A percentile compares a stretch with the other conserved stretches of the same genome.
Evolutionary conservation across 805 yeast species (phyloP).

Genomic region (Yarrowia alimentaria): DNA sequence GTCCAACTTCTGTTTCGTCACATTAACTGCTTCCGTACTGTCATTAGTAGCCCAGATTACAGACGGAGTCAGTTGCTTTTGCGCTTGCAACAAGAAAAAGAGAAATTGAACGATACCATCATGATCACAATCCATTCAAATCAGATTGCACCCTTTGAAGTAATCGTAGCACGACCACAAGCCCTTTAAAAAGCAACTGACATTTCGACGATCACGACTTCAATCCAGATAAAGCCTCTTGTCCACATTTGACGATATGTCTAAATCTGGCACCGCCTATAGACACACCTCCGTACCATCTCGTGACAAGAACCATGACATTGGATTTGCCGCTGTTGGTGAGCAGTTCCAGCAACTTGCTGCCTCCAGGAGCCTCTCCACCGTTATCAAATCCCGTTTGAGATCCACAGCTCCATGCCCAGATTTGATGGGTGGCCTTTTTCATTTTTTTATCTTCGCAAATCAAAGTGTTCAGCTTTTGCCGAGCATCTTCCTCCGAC

Average conservation of each 20-base stretch:
- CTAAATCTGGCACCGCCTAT: constrained; percentile 24
- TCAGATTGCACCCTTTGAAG: no score
- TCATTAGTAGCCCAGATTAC: no score
- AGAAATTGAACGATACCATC: no score
- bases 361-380: constrained; percentile 27
- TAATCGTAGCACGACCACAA: no score
- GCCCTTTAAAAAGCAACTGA: no score
- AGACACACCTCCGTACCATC: constrained; percentile 26
- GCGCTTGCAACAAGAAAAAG: no score
- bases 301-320: constrained; percentile 16
- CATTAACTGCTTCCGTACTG: no score
- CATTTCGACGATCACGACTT: no score
- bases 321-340: neutral
- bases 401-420: constrained; percentile 4
- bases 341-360: constrained; percentile 17
- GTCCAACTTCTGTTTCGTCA: no score
- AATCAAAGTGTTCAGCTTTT: constrained; percentile 2
- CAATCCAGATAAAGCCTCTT: no score
- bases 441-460: constrained; percentile 8
- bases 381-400: constrained; percentile 18
- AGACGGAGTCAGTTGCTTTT: no score
- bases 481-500: constrained; percentile 6
- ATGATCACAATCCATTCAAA: no score
- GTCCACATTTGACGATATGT: constrained; percentile 23
- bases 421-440: constrained; percentile 25